These are phyloP conservation scores for Penicillium mononematosum DNA, from an alignment of 495 filamentous ascomycete species.

Conservation along the genomic window DNA sequence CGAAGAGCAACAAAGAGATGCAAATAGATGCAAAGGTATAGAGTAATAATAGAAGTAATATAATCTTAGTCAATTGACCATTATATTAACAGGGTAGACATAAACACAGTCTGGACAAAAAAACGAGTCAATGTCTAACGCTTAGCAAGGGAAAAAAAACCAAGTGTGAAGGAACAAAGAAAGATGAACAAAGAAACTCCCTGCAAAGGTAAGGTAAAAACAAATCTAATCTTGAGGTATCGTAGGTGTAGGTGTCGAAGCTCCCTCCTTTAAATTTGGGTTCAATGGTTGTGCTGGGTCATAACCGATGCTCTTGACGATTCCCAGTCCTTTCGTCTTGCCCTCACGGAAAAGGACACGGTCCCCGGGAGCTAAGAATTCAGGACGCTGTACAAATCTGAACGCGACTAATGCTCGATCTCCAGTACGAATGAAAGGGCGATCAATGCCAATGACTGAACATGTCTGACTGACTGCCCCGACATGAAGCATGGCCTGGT, in stretches of 20 bases:
- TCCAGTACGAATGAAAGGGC: conserved; percentile 91
- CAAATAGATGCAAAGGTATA: background rate
- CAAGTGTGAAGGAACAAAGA: background rate
- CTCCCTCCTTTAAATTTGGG: conserved; percentile 17
- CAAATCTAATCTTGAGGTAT: conserved; percentile 7
- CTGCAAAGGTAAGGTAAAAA: background rate
- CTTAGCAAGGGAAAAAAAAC: background rate
- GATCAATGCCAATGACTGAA: conserved; percentile 95
- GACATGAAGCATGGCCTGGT: conserved; percentile 98
- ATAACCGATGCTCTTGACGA: conserved; percentile 90
- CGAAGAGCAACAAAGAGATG: background rate
- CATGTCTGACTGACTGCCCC: conserved; percentile 95
- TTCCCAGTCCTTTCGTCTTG: conserved; percentile 90
- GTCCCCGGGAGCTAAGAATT: conserved; percentile 87
- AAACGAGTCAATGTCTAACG: background rate
- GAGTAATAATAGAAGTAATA: background rate
- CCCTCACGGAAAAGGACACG: conserved; percentile 92
- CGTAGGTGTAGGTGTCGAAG: conserved; percentile 6
- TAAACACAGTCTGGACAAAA: background rate
- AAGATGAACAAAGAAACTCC: background rate
- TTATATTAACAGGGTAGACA: background rate
- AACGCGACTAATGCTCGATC: conserved; percentile 92
- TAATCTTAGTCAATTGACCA: background rate
- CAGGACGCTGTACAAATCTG: conserved; percentile 91
- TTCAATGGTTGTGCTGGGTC: conserved; percentile 63